These are phyloP conservation scores for Musa itinerans DNA, from an alignment of 176 grass and related monocot genomes.

Conservation along the genomic window DNA sequence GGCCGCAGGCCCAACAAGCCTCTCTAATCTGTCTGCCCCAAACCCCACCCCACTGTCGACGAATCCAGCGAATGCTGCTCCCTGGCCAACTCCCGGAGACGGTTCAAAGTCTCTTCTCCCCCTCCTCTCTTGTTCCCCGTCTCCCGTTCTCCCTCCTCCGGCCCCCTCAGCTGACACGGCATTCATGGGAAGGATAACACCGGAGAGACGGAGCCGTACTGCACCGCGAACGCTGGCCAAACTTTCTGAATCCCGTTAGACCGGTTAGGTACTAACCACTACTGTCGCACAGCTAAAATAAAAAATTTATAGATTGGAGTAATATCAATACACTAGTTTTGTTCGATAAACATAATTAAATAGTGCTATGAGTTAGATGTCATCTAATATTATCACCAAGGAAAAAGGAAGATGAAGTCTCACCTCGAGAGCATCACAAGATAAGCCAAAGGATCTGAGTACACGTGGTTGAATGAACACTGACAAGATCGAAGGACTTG, in stretches of 20 bases:
- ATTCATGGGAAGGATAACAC: constrained; percentile 40
- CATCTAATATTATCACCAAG: no score
- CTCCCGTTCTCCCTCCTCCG: constrained; percentile 7
- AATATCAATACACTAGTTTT: no score
- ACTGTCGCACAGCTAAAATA: no score
- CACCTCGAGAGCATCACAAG: no score
- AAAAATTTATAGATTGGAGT: no score
- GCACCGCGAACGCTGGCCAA: constrained; percentile 27
- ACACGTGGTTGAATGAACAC: no score
- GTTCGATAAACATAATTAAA: no score
- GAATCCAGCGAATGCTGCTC: constrained; percentile 37
- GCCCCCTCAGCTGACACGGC: neutral
- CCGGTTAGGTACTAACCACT: no score
- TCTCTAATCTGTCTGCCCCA: constrained; percentile 28
- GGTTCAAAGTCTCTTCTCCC: neutral
- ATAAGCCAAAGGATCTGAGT: no score
- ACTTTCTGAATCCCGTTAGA: neutral
- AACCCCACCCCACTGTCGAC: constrained; percentile 31
- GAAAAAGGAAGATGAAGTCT: no score
- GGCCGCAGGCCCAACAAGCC: constrained; percentile 11
- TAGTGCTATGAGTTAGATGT: no score
- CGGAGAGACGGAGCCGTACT: constrained; percentile 27
- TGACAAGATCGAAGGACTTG: no score
- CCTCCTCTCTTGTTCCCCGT: neutral
- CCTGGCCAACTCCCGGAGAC: neutral